These are phyloP conservation scores for Malassezia sympodialis DNA, from an alignment of 1,284 basidiomycete species.

Conservation along the genomic window DNA sequence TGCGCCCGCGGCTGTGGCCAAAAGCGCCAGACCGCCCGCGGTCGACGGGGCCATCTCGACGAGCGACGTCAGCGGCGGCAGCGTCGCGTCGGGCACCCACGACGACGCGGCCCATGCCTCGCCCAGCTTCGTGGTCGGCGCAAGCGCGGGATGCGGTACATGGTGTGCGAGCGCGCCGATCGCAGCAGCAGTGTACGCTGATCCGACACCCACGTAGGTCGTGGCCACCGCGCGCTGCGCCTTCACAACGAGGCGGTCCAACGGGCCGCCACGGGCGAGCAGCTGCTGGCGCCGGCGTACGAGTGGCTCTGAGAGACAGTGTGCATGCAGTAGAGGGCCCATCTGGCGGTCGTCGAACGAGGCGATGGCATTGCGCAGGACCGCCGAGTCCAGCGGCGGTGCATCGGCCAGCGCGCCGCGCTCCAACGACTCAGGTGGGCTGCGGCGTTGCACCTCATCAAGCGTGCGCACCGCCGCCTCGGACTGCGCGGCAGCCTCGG, in stretches of 20 bases:
- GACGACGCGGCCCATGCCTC: conserved; percentile 15
- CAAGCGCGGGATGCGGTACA: not conserved
- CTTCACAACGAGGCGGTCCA: conserved; percentile 24
- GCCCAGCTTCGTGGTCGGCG: conserved; percentile 21
- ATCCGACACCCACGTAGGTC: conserved; percentile 18
- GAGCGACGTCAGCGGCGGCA: not conserved
- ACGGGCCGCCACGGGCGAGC: conserved; percentile 23
- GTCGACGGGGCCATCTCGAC: conserved; percentile 36
- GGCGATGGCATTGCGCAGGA: conserved; percentile 25
- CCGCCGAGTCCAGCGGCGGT: conserved; percentile 18
- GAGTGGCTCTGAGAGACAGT: conserved; percentile 27
- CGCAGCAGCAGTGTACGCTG: not conserved
- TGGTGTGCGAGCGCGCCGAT: conserved; percentile 10
- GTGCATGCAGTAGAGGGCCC: conserved; percentile 22
- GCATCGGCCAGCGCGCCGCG: conserved; percentile 7
- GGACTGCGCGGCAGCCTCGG: conserved; percentile 17
- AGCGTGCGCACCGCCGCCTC: conserved; percentile 18
- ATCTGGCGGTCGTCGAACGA: conserved; percentile 20
- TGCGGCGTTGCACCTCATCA: conserved; percentile 10
- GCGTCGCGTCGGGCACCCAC: not conserved
- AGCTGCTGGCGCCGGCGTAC: conserved; percentile 26
- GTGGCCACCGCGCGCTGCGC: conserved; percentile 24
- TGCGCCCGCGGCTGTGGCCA: conserved; percentile 34
- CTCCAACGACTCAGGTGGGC: not conserved
- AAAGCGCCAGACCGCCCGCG: conserved; percentile 30